These are phyloP conservation scores for Rostrohypoxylon terebratum DNA, from an alignment of 495 filamentous ascomycete genomes.

Conservation along the genomic window DNA sequence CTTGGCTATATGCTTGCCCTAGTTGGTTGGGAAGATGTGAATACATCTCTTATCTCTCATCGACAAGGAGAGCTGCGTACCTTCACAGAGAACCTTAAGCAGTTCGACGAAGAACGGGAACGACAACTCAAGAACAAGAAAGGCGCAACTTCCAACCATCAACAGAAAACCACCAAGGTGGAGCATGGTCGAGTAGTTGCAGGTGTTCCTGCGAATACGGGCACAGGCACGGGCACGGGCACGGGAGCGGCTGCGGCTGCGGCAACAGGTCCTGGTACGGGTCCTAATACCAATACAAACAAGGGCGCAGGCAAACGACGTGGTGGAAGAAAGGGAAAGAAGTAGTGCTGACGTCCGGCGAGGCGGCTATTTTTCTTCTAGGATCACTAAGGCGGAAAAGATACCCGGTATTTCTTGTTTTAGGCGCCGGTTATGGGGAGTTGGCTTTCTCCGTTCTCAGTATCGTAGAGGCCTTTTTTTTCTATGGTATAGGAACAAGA, in stretches of 20 bases:
- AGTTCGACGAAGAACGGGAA: slow-evolving; percentile 45
- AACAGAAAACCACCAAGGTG: slow-evolving; percentile 3
- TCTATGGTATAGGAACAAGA: neutral
- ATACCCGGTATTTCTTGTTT: slow-evolving; percentile 5
- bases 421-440: neutral
- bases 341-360: slow-evolving; percentile 14
- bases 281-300: neutral
- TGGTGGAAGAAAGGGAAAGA: slow-evolving; percentile 4
- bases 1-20: slow-evolving; percentile 65
- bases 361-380: neutral
- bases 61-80: slow-evolving; percentile 51
- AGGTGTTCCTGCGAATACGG: neutral
- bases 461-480: neutral
- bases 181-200: neutral
- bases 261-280: neutral
- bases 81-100: slow-evolving; percentile 38
- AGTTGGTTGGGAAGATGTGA: slow-evolving; percentile 68
- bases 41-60: slow-evolving; percentile 56
- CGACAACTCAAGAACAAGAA: slow-evolving; percentile 6
- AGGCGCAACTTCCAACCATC: slow-evolving; percentile 20
- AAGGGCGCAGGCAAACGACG: neutral
- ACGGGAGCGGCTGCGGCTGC: no score
- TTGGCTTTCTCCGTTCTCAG: neutral
- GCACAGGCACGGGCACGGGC: no score
- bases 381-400: neutral